phyloP scores from a whole-genome alignment of 108 stramenopile genomes.

The Skeletonema grethae region DNA sequence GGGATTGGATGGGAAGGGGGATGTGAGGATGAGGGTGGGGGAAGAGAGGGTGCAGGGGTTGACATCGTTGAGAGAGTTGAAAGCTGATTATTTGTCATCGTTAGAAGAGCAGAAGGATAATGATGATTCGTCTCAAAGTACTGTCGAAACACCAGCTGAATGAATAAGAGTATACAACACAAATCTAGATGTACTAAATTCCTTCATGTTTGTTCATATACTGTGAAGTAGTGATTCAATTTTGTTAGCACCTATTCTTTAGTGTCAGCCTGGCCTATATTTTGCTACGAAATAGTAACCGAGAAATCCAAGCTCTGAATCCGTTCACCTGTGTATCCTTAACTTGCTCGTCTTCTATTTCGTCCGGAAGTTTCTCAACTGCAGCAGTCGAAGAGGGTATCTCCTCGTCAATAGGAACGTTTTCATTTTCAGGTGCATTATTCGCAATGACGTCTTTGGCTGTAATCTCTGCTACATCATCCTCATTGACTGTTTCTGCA shows the following conservation, averaged over 20 bases:
- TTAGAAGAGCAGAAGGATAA: not conserved
- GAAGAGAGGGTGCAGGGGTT: slow-evolving; percentile 3
- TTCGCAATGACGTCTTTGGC: not conserved
- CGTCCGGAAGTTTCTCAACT: not conserved
- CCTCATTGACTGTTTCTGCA: not conserved
- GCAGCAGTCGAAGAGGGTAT: not conserved
- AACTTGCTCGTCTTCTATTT: not conserved
- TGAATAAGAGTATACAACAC: too few species aligned
- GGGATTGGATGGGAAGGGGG: too few species aligned
- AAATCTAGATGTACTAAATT: too few species aligned
- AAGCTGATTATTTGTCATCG: slow-evolving; percentile 3
- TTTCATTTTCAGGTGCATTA: not conserved
- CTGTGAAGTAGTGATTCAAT: too few species aligned
- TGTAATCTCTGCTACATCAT: not conserved
- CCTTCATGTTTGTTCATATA: too few species aligned
- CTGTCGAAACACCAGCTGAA: too few species aligned
- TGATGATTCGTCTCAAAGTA: too few species aligned
- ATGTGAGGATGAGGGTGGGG: not conserved
- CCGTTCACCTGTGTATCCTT: not conserved
- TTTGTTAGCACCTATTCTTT: too few species aligned
- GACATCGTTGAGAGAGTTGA: not conserved
- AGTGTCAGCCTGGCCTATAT: not conserved
- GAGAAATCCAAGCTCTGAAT: slow-evolving; percentile 2
- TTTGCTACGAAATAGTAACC: not conserved
- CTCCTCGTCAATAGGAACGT: not conserved